Evolutionary conservation across 2,329 filamentous ascomycete species (phyloP).

Genomic region (Calonectria henricotiae): DNA sequence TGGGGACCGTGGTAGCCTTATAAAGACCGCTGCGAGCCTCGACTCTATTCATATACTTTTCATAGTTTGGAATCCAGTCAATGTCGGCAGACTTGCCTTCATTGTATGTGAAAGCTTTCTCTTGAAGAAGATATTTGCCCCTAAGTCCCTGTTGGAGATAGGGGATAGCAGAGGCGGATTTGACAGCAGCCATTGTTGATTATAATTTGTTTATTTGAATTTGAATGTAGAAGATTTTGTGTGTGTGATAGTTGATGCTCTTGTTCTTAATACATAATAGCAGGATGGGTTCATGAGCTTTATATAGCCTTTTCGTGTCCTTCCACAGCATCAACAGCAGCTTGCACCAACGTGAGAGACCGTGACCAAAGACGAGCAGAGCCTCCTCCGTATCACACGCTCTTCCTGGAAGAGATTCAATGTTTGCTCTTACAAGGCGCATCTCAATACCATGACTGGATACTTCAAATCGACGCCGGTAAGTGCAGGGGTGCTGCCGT

Average conservation of each 20-base stretch:
- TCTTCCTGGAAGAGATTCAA: neutral
- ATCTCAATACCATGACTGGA: neutral
- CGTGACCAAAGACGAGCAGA: neutral
- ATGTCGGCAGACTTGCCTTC: conserved; percentile 22
- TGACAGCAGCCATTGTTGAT: neutral
- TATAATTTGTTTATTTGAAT: neutral
- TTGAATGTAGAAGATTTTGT: neutral
- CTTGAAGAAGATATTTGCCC: conserved; percentile 2
- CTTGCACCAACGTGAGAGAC: neutral
- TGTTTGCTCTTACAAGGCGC: neutral
- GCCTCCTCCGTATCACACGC: neutral
- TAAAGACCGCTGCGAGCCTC: conserved; percentile 13
- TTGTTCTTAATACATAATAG: neutral
- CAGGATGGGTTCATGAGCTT: neutral
- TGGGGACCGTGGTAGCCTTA: neutral
- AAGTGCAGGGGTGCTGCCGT: neutral
- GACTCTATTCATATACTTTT: conserved; percentile 22
- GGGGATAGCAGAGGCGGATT: neutral
- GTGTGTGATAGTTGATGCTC: neutral
- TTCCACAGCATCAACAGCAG: neutral
- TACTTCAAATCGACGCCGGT: neutral
- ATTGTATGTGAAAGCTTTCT: neutral
- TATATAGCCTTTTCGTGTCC: neutral
- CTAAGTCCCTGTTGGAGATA: conserved; percentile 12
- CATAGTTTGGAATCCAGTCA: conserved; percentile 28